Base-by-base conservation (phyloP, 73 alveolate species). In the Paramecium bursaria region DNA sequence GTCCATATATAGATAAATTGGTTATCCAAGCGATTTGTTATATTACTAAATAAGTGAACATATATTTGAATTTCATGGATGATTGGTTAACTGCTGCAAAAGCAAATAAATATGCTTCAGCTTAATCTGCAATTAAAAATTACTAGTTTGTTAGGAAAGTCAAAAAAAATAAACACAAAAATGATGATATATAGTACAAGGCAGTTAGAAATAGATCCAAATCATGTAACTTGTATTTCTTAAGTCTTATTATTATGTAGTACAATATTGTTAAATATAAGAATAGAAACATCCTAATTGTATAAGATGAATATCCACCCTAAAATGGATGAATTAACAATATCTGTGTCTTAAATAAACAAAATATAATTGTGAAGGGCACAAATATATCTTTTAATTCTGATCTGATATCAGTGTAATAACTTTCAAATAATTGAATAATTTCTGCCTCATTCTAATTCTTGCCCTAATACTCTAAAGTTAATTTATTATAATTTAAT, bases 51-150 rank as follows among this genome's bases (percentile, higher is more conserved):
- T 67, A 67, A 23, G 44, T 39, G 23, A 67, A 67, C 82, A 67
- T 67, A 42, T 67, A 67, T 13, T 67, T 67, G 23, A 67, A 67
- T 39, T 67, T 67, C 19, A 67, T 21, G 33, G 82, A 67, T 21
- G 33, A 19, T 67, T 67, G 17, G 21, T 67, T 67, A n/a, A 67
- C 82, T 30, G 82, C 82, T 15, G 82, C 33, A 19, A 67, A 67
- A 3, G 82, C 55, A 42, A 67, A 67, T 11, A 67, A 67, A 67
- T 67, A 67, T 4, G 82, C 82, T 67, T 67, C 82, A 10, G 82
- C 82, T 25, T 67, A 39, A 67, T 67, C 82, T 10, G 82, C 33
- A 7, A 67, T 67, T 11, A 67, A 21, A 21, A 33, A 67, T 67
- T 57, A 39, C 13, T 67, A n/a, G 15, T 31, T 10, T 39, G 22